Evolutionary conservation across 108 stramenopile genomes (phyloP), one percentile per base, ranked within the genome.

Genomic region (Skeletonema grethae): DNA sequence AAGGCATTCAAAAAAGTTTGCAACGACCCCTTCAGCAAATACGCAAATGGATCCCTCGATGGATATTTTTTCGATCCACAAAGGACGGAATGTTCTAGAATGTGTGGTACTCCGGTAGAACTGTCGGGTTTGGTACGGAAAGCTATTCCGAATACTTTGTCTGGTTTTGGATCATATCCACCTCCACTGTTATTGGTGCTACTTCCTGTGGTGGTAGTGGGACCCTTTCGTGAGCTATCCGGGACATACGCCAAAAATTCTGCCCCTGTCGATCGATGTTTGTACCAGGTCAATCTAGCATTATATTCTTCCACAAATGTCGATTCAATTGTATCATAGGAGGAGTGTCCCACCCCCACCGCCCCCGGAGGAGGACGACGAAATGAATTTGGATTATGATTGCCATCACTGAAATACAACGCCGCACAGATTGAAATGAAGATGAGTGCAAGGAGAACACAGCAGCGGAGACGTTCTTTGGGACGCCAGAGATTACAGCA

Each of bases 1-100:
- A 95, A 89, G 7, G 97, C 95, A 82, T 99, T 97, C 61, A 97
- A 69, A 67, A 96, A 96, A 0, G 97, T 98, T 61, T 98, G 93
- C 13, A 98, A 70, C 25, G 90, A 92, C 60, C 97, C 95, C 65
- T 91, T 91, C 55, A 94, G 73, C 18, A 98, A 70, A 61, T 97
- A 87, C 61, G 93, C 94, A 74, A 98, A 96, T 5, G 97, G 97
- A 80, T 98, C 97, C 73, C 96, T 95, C 29, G 90, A 75, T 36
- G 95, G 93, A 76, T 90, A 98, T 35, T 93, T 92, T 16, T 75
- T 61, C 36, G 94, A 95, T 32, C 98, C 98, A 69, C 90, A 93
- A 28, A 97, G 81, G 15, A 98, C 92, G 9, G 94, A 86, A 76
- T 98, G 95, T 72, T 97, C 91, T 35, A 98, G 82, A 25, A 99